These are phyloP conservation scores for Fusarium redolens DNA, from an alignment of 2,329 filamentous ascomycete genomes.

Conservation along the genomic window DNA sequence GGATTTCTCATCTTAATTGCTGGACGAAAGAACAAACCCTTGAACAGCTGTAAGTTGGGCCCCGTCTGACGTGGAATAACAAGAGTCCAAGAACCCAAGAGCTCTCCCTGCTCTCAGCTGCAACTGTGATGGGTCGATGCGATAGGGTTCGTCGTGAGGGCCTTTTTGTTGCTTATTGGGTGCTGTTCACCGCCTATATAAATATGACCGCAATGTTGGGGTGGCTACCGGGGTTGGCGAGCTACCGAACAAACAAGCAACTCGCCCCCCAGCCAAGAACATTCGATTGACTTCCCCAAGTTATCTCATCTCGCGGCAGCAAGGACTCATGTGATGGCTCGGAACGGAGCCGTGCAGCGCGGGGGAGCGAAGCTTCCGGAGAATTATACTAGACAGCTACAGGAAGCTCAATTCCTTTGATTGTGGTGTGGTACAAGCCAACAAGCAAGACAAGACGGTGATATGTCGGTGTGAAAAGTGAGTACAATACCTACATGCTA, in stretches of 20 bases:
- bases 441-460: slow-evolving; percentile 12
- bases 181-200: slow-evolving; percentile 42
- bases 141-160: slow-evolving; percentile 16
- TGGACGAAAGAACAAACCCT: background rate
- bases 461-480: slow-evolving; percentile 38
- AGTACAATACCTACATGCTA: background rate
- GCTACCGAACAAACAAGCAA: slow-evolving; percentile 30
- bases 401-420: slow-evolving; percentile 14
- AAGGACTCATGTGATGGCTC: slow-evolving; percentile 44
- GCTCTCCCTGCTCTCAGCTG: slow-evolving; percentile 29
- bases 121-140: slow-evolving; percentile 35
- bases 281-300: slow-evolving; percentile 22
- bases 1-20: slow-evolving; percentile 5
- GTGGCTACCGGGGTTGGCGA: slow-evolving; percentile 35
- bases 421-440: slow-evolving; percentile 12
- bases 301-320: slow-evolving; percentile 40
- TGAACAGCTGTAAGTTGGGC: slow-evolving; percentile 14
- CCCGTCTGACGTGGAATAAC: slow-evolving; percentile 31
- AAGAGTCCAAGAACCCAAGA: slow-evolving; percentile 28
- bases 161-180: slow-evolving; percentile 31
- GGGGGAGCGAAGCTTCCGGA: slow-evolving; percentile 22
- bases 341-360: slow-evolving; percentile 32
- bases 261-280: slow-evolving; percentile 12
- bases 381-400: slow-evolving; percentile 13
- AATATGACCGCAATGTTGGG: slow-evolving; percentile 27